Conservation (phyloP, 331 rosid species). For the Acacia pycnantha region DNA sequence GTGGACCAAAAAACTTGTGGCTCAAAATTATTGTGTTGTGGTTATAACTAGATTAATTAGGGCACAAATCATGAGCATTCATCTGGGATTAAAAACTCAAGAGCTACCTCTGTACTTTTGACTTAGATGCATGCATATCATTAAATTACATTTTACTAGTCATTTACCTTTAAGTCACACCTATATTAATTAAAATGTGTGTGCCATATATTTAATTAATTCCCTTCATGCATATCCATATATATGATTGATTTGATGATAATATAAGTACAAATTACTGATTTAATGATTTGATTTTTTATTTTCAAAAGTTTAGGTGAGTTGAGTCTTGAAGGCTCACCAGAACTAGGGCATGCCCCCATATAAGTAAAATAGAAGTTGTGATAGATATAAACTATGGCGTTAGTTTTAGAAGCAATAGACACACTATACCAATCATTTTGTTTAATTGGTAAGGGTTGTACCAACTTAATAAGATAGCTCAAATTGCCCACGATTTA, state of each 20-base stretch:
- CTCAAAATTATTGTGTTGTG: constrained; percentile 13
- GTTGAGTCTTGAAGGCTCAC: fast-evolving
- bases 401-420: too few species aligned
- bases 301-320: too few species aligned
- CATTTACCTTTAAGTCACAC: neutral
- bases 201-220: neutral
- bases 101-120: neutral
- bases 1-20: constrained; percentile 11
- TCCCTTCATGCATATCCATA: neutral
- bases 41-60: constrained; percentile 12
- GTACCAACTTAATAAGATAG: too few species aligned
- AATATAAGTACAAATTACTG: too few species aligned
- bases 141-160: neutral
- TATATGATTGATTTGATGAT: neutral
- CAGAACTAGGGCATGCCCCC: fast-evolving
- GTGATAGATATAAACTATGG: too few species aligned
- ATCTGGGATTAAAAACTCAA: neutral
- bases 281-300: too few species aligned
- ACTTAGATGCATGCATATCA: neutral
- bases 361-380: too few species aligned
- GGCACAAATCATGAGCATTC: neutral
- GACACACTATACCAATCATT: too few species aligned
- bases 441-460: too few species aligned
- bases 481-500: too few species aligned
- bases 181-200: neutral